Evolutionary conservation across 768 basidiomycete species (phyloP).

Genomic region (Lentinula lateritia): DNA sequence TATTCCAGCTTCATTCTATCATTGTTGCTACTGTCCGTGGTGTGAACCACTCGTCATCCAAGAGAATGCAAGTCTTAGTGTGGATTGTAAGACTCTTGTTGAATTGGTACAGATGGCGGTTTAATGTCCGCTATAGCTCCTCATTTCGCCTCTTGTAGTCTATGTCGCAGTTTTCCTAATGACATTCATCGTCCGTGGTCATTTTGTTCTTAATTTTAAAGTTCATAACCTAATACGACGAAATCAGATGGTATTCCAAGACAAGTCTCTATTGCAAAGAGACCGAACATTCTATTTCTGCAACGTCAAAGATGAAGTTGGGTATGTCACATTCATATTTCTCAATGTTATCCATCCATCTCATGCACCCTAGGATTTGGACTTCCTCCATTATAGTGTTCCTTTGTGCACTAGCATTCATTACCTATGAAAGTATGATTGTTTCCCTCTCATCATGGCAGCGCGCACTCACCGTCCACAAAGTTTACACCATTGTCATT

Average conservation of each 20-base stretch:
- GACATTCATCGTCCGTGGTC: neutral
- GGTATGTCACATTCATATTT: neutral
- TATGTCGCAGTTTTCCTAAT: neutral
- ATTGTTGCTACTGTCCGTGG: neutral
- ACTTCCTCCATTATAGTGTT: neutral
- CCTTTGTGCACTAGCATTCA: neutral
- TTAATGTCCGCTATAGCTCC: neutral
- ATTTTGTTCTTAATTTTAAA: neutral
- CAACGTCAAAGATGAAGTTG: neutral
- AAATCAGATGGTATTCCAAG: neutral
- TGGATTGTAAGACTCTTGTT: neutral
- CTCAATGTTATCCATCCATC: neutral
- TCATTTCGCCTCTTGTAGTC: neutral
- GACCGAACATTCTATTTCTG: neutral
- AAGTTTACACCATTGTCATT: neutral
- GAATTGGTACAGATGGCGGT: neutral
- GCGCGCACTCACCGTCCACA: neutral
- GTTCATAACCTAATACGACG: neutral
- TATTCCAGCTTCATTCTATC: neutral
- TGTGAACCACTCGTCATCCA: neutral
- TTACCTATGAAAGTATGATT: neutral
- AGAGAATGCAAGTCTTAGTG: neutral
- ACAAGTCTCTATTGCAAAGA: neutral
- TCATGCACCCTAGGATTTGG: neutral
- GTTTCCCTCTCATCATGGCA: neutral